phyloP scores from a whole-genome alignment of 352 stramenopile genomes.

The Pilasporangium apinafurcum region DNA sequence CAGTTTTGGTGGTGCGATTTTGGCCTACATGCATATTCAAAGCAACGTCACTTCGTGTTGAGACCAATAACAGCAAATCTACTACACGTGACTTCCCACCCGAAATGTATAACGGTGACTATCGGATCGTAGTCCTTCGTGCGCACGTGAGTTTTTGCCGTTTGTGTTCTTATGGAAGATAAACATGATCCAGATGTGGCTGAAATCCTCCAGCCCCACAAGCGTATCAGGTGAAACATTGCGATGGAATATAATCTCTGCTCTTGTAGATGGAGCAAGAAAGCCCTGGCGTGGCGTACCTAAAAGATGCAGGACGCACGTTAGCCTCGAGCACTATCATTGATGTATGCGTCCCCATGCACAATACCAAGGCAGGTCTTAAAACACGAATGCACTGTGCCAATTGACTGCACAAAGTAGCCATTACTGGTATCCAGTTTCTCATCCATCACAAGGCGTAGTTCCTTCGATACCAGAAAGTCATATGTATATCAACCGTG shows the following conservation, averaged over 20 bases:
- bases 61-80: not conserved
- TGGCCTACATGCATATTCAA: conserved; percentile 26
- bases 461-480: conserved; percentile 31
- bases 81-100: conserved; percentile 9
- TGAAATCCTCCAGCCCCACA: conserved; percentile 66
- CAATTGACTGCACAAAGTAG: conserved; percentile 77
- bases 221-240: conserved; percentile 76
- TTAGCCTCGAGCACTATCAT: not conserved
- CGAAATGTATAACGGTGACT: conserved; percentile 72
- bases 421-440: conserved; percentile 74
- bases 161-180: conserved; percentile 90
- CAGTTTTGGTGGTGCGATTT: conserved; percentile 60
- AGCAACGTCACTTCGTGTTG: not conserved
- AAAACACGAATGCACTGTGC: conserved; percentile 73
- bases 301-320: conserved; percentile 4
- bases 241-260: conserved; percentile 70
- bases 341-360: not conserved
- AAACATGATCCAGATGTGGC: conserved; percentile 87
- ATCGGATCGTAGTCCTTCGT: conserved; percentile 55
- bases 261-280: conserved; percentile 64
- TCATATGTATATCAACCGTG: not conserved
- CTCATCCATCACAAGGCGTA: conserved; percentile 63
- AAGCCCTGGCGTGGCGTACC: conserved; percentile 81
- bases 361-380: conserved; percentile 41
- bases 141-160: conserved; percentile 63